Percentiles rank a stretch among this genome's conserved stretches.
phyloP scores from a whole-genome alignment of 805 yeast genomes.

The Priceomyces haplophilus region DNA sequence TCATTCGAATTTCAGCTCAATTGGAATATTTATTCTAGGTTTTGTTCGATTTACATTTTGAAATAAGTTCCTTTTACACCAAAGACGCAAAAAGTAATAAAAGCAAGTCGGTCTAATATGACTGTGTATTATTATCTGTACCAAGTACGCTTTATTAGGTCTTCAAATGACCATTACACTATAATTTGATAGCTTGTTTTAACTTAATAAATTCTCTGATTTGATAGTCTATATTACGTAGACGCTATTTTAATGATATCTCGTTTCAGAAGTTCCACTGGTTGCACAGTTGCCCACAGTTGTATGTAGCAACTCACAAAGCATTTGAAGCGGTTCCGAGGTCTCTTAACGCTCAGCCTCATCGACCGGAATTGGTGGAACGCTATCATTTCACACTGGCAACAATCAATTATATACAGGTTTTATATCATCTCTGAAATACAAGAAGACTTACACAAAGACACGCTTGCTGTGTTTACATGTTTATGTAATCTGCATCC shows the following conservation, averaged over 20 bases:
- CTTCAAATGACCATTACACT: neutral
- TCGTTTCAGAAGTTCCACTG: too few relatives aligned
- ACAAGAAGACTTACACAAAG: slow-evolving; percentile 7
- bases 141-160: neutral
- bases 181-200: slow-evolving; percentile 3
- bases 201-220: neutral
- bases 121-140: slow-evolving; percentile 3
- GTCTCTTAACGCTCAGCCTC: neutral
- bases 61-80: neutral
- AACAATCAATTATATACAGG: too few relatives aligned
- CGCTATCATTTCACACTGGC: neutral
- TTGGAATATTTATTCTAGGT: slow-evolving; percentile 1
- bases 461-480: slow-evolving; percentile 4
- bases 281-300: too few relatives aligned
- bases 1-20: neutral
- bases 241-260: too few relatives aligned
- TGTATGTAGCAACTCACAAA: too few relatives aligned
- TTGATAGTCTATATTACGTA: too few relatives aligned
- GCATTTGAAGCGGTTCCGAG: too few relatives aligned
- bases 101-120: neutral
- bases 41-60: neutral
- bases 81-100: slow-evolving; percentile 1
- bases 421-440: too few relatives aligned
- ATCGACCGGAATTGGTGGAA: neutral
- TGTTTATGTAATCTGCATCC: neutral